Conservation (phyloP, 169 alveolate species). For the Cryptosporidium tyzzeri region DNA sequence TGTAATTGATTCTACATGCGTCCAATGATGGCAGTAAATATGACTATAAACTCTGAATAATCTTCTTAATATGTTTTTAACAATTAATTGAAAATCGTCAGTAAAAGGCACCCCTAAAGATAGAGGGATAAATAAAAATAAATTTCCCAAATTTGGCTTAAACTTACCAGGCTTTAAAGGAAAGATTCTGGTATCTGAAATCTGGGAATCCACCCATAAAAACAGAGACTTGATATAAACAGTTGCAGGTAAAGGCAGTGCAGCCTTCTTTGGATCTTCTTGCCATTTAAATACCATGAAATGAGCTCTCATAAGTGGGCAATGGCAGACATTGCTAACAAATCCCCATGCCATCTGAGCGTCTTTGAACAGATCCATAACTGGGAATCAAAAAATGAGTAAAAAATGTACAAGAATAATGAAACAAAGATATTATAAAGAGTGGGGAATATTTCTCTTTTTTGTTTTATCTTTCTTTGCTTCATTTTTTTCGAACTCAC, state of each 20-base stretch:
- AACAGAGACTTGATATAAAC: slow-evolving; percentile 63
- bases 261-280: slow-evolving; percentile 73
- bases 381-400: neutral
- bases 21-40: slow-evolving; percentile 76
- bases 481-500: slow-evolving; percentile 17
- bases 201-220: slow-evolving; percentile 65
- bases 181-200: slow-evolving; percentile 57
- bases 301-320: slow-evolving; percentile 76
- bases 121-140: neutral
- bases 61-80: slow-evolving; percentile 51
- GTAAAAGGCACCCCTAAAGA: slow-evolving; percentile 66
- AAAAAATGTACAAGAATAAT: neutral
- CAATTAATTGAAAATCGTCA: slow-evolving; percentile 48
- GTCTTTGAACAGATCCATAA: slow-evolving; percentile 67
- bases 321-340: slow-evolving; percentile 65
- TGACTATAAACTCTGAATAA: slow-evolving; percentile 71
- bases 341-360: slow-evolving; percentile 77
- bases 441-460: neutral
- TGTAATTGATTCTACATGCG: slow-evolving; percentile 64
- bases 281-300: slow-evolving; percentile 76
- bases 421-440: neutral
- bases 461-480: neutral
- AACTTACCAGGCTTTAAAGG: slow-evolving; percentile 77
- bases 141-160: neutral
- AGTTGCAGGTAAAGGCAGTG: slow-evolving; percentile 72